A percentile compares a stretch with the other conserved stretches of the same genome.
Conservation (phyloP, 2,329 filamentous ascomycete species). For the Colletotrichum lini region DNA sequence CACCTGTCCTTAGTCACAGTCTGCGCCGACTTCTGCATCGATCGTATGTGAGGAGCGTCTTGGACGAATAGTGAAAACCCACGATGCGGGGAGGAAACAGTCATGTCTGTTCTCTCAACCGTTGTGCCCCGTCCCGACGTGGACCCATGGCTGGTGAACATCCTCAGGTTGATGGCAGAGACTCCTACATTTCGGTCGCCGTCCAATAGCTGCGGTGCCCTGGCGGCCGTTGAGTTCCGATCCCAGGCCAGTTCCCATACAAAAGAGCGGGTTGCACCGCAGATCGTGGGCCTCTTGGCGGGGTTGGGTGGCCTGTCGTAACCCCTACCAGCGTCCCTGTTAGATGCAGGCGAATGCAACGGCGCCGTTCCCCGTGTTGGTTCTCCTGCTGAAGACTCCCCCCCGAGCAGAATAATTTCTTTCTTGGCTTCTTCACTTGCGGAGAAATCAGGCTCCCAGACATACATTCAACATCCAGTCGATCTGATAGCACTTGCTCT, state of each 20-base stretch:
- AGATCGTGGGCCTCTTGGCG: constrained; percentile 16
- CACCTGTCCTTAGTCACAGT: no score
- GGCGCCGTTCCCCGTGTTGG: constrained; percentile 11
- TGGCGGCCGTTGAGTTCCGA: neutral
- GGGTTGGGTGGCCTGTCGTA: neutral
- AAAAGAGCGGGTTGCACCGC: constrained; percentile 5
- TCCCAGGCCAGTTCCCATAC: constrained; percentile 2
- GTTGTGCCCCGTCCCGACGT: neutral
- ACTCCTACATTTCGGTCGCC: neutral
- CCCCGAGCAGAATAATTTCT: neutral
- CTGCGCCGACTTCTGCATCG: no score
- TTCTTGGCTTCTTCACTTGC: constrained; percentile 4
- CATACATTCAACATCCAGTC: neutral
- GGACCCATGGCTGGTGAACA: neutral
- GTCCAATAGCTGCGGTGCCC: neutral
- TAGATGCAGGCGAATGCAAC: constrained; percentile 1
- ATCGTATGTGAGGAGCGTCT: no score
- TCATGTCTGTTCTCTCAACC: neutral
- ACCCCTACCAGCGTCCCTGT: neutral
- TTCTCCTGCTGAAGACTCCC: neutral
- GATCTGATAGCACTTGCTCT: neutral
- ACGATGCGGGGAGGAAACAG: no score
- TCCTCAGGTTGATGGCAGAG: neutral
- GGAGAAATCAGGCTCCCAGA: neutral
- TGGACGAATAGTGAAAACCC: no score